Evolutionary conservation across 257 asterid species (phyloP).

Genomic region (Sherardia arvensis): DNA sequence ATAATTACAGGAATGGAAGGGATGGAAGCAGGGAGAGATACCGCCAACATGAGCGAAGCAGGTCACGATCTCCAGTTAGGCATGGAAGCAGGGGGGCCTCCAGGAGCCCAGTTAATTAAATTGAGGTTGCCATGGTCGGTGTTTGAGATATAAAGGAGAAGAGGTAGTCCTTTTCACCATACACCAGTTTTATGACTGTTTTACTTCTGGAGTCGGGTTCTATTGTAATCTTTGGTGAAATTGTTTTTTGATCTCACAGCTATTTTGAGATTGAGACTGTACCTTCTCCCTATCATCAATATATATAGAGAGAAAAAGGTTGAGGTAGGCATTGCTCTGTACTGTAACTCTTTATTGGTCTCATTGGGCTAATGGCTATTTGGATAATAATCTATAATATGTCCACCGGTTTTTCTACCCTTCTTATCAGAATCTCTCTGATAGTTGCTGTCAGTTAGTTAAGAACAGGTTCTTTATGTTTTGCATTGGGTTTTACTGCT

Average conservation of each 20-base stretch:
- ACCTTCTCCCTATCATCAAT: conserved; percentile 66
- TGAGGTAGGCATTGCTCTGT: conserved; percentile 61
- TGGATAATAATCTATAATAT: conserved; percentile 8
- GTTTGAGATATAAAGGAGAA: conserved; percentile 44
- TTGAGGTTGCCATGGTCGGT: conserved; percentile 44
- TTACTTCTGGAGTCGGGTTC: conserved; percentile 41
- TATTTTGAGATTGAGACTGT: conserved; percentile 63
- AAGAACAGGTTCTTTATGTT: conserved; percentile 21
- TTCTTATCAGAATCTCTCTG: conserved; percentile 17
- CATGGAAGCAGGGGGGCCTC: conserved; percentile 55
- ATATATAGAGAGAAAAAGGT: conserved; percentile 55
- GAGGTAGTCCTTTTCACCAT: conserved; percentile 72
- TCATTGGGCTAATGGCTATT: conserved; percentile 11
- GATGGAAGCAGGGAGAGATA: conserved; percentile 73
- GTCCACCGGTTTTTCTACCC: conserved; percentile 16
- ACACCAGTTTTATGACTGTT: conserved; percentile 46
- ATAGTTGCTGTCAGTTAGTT: conserved; percentile 11
- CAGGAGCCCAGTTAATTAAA: conserved; percentile 57
- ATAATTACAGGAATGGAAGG: conserved; percentile 58
- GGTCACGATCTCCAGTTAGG: conserved; percentile 76
- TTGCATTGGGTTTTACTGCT: conserved; percentile 30
- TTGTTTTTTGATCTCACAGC: conserved; percentile 90
- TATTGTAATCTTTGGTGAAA: conserved; percentile 54
- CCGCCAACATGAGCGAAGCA: conserved; percentile 58
- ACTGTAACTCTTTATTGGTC: conserved; percentile 20